Evolutionary conservation across 495 filamentous ascomycete genomes (phyloP).

Genomic region (Penicillium verhagenii): DNA sequence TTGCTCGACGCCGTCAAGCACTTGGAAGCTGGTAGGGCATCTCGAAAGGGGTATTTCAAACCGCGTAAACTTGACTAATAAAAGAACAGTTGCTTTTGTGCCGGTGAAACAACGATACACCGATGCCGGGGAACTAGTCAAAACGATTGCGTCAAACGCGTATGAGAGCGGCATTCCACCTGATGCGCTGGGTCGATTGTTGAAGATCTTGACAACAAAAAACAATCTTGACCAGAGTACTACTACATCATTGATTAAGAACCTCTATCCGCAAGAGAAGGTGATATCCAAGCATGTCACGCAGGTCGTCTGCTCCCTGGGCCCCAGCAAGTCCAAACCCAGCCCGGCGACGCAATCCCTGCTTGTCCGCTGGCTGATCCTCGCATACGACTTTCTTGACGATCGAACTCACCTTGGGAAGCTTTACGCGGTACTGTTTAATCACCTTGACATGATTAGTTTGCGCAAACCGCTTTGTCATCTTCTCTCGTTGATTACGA

Average conservation of each 20-base stretch:
- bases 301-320: conserved; percentile 70
- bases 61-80: conserved; percentile 8
- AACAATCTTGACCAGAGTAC: conserved; percentile 76
- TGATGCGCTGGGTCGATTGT: conserved; percentile 56
- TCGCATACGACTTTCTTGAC: conserved; percentile 72
- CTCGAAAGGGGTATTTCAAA: background rate
- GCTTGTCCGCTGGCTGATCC: conserved; percentile 77
- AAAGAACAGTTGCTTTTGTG: conserved; percentile 35
- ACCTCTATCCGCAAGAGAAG: conserved; percentile 68
- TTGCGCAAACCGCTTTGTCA: conserved; percentile 61
- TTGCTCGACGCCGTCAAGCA: conserved; percentile 42
- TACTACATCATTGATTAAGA: conserved; percentile 63
- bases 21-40: conserved; percentile 43
- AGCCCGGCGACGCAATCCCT: conserved; percentile 64
- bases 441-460: conserved; percentile 76
- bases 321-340: conserved; percentile 76
- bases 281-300: conserved; percentile 62
- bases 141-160: conserved; percentile 48
- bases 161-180: conserved; percentile 66
- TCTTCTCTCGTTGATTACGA: conserved; percentile 77
- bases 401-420: conserved; percentile 63
- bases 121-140: conserved; percentile 38
- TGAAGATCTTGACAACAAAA: conserved; percentile 64
- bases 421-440: conserved; percentile 78
- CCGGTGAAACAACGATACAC: conserved; percentile 44